Conservation (phyloP, 768 basidiomycete genomes). For the Tephrocybe sp. region DNA sequence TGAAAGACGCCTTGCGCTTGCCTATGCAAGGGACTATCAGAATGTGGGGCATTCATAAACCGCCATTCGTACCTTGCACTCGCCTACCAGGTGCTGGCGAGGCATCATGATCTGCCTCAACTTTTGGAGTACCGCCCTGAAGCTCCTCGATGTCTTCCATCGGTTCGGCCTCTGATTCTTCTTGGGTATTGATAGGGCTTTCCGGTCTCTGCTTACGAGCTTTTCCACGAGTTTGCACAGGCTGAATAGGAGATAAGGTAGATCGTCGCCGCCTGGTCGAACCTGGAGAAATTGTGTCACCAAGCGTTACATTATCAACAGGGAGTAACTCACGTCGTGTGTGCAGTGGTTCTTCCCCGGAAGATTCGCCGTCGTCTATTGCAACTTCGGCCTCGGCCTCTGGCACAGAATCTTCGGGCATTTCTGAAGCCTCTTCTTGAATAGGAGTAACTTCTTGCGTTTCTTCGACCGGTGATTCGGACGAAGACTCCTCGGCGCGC, state of each 20-base stretch:
- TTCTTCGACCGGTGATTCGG: background rate
- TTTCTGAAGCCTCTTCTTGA: background rate
- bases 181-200: constrained; percentile 10
- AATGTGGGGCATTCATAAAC: too few relatives aligned
- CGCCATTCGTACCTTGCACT: constrained; percentile 27
- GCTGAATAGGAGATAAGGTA: constrained; percentile 30
- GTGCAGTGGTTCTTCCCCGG: constrained; percentile 34
- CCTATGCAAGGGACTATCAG: constrained; percentile 31
- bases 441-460: constrained; percentile 1
- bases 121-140: constrained; percentile 25
- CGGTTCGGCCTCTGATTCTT: constrained; percentile 14
- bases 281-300: constrained; percentile 23
- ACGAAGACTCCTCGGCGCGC: background rate
- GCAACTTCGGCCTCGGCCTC: constrained; percentile 17
- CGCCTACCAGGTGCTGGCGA: constrained; percentile 29
- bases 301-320: background rate
- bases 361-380: constrained; percentile 22
- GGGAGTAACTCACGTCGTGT: constrained; percentile 30
- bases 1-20: constrained; percentile 65
- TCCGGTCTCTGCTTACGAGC: constrained; percentile 26
- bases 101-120: constrained; percentile 30
- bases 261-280: constrained; percentile 41
- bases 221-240: constrained; percentile 26
- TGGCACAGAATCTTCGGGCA: background rate
- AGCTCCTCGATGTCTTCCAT: constrained; percentile 25